Conservation (phyloP, 305 asterid genomes). For the Fraxinus angustifolia region DNA sequence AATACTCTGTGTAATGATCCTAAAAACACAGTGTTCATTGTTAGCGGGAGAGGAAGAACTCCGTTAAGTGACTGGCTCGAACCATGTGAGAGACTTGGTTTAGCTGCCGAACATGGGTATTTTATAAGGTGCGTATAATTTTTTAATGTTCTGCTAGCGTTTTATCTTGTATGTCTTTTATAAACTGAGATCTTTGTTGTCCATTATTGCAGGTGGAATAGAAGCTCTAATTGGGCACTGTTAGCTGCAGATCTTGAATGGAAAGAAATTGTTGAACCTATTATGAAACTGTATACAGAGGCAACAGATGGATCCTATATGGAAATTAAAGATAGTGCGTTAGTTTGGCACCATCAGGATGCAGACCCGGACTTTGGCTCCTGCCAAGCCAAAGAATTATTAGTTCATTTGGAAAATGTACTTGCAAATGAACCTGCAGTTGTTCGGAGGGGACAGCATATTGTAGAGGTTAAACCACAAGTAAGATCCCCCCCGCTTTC, state of each 20-base stretch:
- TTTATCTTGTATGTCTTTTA: background rate
- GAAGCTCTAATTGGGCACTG: conserved; percentile 56
- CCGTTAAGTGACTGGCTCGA: conserved; percentile 71
- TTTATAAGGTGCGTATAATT: conserved; percentile 50
- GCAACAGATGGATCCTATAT: conserved; percentile 81
- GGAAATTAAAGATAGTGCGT: conserved; percentile 77
- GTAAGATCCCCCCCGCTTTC: conserved; percentile 28
- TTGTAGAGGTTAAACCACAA: conserved; percentile 89
- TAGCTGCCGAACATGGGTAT: conserved; percentile 86
- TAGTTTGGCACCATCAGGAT: conserved; percentile 83
- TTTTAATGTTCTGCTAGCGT: background rate
- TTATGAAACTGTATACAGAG: conserved; percentile 71
- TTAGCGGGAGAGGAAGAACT: conserved; percentile 72
- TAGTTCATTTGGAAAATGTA: conserved; percentile 77
- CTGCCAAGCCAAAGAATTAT: conserved; percentile 77
- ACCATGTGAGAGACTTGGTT: conserved; percentile 63
- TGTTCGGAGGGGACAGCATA: conserved; percentile 82
- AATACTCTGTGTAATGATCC: conserved; percentile 61
- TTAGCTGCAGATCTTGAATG: conserved; percentile 70
- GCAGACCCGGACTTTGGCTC: conserved; percentile 84
- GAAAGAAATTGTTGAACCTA: conserved; percentile 77
- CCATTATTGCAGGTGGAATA: conserved; percentile 51
- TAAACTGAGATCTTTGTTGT: background rate
- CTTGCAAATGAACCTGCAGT: conserved; percentile 89
- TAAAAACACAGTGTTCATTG: conserved; percentile 69